Evolutionary conservation across 2,329 filamentous ascomycete species (phyloP).

Genomic region (Colletotrichum tabaci): DNA sequence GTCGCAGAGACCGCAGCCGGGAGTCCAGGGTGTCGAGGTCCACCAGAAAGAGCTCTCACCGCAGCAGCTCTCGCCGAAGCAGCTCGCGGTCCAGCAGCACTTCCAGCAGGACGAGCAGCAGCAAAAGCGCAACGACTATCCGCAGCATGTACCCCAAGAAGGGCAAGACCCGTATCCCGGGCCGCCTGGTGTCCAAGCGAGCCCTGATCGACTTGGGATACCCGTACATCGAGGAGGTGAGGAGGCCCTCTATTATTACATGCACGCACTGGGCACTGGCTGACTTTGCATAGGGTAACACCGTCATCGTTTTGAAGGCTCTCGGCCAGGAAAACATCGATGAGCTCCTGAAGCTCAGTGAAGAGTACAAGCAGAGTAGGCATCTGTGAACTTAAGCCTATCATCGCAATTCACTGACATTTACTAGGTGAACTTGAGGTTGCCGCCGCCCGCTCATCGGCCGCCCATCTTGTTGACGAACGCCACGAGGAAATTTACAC

Average conservation of each 20-base stretch:
- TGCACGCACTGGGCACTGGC: not conserved
- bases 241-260: constrained; percentile 52
- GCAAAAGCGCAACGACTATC: constrained; percentile 65
- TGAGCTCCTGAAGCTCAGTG: constrained; percentile 86
- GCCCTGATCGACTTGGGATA: constrained; percentile 89
- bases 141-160: constrained; percentile 81
- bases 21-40: constrained; percentile 58
- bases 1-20: constrained; percentile 60
- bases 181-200: constrained; percentile 82
- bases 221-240: constrained; percentile 87
- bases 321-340: constrained; percentile 93
- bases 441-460: constrained; percentile 61
- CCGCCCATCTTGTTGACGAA: constrained; percentile 65
- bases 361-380: constrained; percentile 78
- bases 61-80: constrained; percentile 58
- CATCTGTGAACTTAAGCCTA: not conserved
- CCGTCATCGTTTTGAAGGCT: constrained; percentile 86
- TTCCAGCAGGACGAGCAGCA: constrained; percentile 61
- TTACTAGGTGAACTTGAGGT: constrained; percentile 61
- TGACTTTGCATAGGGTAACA: constrained; percentile 73
- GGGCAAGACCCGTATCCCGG: constrained; percentile 91
- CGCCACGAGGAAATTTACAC: constrained; percentile 60
- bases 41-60: constrained; percentile 55
- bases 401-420: constrained; percentile 18
- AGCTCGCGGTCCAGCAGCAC: constrained; percentile 61